Percentiles rank a stretch among this genome's conserved stretches.
Evolutionary conservation across 805 yeast species (phyloP).

Genomic region (Myxozyma vanderwaltii): DNA sequence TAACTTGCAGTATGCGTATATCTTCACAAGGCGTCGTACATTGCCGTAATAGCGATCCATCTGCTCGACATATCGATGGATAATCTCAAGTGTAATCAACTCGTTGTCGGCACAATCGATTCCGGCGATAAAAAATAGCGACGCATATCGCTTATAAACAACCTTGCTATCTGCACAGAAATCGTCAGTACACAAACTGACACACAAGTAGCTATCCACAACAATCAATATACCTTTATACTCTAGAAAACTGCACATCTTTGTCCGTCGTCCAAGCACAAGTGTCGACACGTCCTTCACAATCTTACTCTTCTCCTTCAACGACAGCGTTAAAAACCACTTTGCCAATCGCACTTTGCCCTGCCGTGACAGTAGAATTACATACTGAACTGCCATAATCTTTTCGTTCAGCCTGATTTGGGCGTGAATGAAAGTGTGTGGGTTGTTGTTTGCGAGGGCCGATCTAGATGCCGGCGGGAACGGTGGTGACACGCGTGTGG

Average conservation of each 20-base stretch:
- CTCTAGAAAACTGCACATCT: constrained; percentile 94
- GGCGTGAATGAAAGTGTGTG: no score
- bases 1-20: no score
- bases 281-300: constrained; percentile 84
- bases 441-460: no score
- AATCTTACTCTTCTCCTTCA: constrained; percentile 81
- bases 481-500: no score
- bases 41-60: constrained; percentile 76
- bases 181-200: background rate
- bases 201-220: background rate
- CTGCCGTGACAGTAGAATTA: constrained; percentile 84
- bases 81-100: constrained; percentile 76
- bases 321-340: constrained; percentile 86
- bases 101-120: constrained; percentile 85
- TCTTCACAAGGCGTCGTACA: background rate
- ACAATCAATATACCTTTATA: constrained; percentile 52
- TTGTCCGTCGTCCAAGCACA: constrained; percentile 80
- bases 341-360: constrained; percentile 92
- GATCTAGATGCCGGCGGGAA: no score
- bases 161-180: constrained; percentile 64
- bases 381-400: constrained; percentile 77
- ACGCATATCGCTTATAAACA: constrained; percentile 90
- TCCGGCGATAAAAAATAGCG: constrained; percentile 86
- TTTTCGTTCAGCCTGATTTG: background rate
- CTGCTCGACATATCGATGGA: constrained; percentile 92